Percentiles rank a stretch among this genome's conserved stretches.
phyloP scores from a whole-genome alignment of 805 yeast species.

The Saturnispora sekii region DNA sequence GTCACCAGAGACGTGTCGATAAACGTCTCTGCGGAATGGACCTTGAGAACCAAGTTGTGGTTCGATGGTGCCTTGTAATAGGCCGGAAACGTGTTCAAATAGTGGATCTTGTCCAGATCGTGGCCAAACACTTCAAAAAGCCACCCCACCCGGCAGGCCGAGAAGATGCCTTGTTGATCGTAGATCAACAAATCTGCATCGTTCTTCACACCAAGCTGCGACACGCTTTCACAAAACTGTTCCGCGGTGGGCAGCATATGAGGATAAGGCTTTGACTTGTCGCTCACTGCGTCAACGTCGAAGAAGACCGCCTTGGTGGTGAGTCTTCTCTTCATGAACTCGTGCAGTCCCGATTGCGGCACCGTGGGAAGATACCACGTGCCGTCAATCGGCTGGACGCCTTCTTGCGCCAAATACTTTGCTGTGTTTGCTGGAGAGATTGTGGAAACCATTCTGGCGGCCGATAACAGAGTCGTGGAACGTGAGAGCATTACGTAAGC shows the following conservation, averaged over 20 bases:
- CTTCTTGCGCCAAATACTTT: conserved; percentile 10
- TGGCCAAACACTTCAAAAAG: conserved; percentile 77
- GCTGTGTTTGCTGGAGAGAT: conserved; percentile 20
- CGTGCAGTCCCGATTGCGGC: conserved; percentile 48
- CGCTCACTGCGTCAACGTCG: conserved; percentile 66
- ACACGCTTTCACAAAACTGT: conserved; percentile 44
- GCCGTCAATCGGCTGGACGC: conserved; percentile 62
- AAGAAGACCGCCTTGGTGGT: conserved; percentile 61
- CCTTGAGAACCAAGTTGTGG: conserved; percentile 18
- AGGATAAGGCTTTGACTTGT: conserved; percentile 56
- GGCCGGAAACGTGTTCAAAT: conserved; percentile 58
- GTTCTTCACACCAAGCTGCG: conserved; percentile 44
- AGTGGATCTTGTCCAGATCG: conserved; percentile 36
- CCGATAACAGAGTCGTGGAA: background rate
- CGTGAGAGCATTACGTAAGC: background rate
- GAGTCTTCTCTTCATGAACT: conserved; percentile 46
- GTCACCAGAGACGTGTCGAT: conserved; percentile 14
- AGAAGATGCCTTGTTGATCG: conserved; percentile 76
- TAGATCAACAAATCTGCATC: conserved; percentile 67
- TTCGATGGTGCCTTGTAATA: conserved; percentile 19
- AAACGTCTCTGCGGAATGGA: conserved; percentile 18
- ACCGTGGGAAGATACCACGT: conserved; percentile 88
- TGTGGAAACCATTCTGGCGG: conserved; percentile 11
- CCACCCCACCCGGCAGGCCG: conserved; percentile 92
- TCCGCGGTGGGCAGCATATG: conserved; percentile 76